Conservation (phyloP, 2,329 filamentous ascomycete genomes). For the Neonectria neomacrospora region DNA sequence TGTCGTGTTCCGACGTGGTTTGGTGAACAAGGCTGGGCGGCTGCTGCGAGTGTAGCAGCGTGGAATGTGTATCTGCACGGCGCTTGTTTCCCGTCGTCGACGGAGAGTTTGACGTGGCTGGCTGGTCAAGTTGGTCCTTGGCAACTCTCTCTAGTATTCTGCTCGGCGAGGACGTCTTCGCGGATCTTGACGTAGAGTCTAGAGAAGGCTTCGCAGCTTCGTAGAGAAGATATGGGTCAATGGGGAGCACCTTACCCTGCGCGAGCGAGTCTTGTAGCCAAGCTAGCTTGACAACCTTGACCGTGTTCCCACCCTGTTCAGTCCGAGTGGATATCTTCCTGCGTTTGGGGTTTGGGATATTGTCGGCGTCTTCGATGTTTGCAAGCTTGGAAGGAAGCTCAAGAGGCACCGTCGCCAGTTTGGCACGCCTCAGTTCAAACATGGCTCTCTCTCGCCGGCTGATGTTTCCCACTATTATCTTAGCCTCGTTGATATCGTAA, state of each 20-base stretch:
- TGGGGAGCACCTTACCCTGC: conserved; percentile 56
- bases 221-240: conserved; percentile 65
- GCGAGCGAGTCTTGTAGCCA: conserved; percentile 68
- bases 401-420: conserved; percentile 65
- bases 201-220: conserved; percentile 54
- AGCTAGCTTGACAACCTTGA: conserved; percentile 67
- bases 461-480: conserved; percentile 79
- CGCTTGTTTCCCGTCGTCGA: conserved; percentile 18
- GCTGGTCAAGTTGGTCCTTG: conserved; percentile 17
- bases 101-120: conserved; percentile 2
- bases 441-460: conserved; percentile 75
- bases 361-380: conserved; percentile 15
- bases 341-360: conserved; percentile 31
- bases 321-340: conserved; percentile 27
- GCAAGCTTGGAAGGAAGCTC: conserved; percentile 8
- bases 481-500: conserved; percentile 76
- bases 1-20: conserved; percentile 83
- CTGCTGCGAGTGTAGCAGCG: conserved; percentile 21
- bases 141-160: conserved; percentile 31
- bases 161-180: conserved; percentile 18
- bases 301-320: conserved; percentile 32
- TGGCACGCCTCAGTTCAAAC: conserved; percentile 79
- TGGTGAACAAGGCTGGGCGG: conserved; percentile 65
- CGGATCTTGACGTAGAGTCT: conserved; percentile 4
- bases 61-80: conserved; percentile 12